Conservation (phyloP, 2,329 filamentous ascomycete genomes). For the Sporothrix dimorphospora region DNA sequence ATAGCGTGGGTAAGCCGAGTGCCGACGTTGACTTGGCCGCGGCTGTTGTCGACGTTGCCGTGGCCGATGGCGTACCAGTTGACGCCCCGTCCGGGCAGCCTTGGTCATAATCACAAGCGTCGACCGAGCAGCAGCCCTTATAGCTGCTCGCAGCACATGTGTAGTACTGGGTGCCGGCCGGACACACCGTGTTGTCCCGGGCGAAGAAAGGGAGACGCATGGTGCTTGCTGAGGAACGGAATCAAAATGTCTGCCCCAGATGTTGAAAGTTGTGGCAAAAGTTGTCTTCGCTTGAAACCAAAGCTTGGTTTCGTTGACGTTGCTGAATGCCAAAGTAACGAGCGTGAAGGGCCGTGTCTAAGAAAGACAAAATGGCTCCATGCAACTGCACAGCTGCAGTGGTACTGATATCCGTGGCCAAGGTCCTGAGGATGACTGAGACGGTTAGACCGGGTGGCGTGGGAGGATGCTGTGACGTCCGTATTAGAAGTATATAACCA, state of each 20-base stretch:
- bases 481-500: not conserved
- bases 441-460: not conserved
- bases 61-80: not conserved
- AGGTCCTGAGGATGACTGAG: not conserved
- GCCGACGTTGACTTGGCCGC: not conserved
- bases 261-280: not conserved
- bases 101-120: slow-evolving; percentile 45
- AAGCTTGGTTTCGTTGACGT: not conserved
- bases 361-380: not conserved
- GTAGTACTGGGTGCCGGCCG: slow-evolving; percentile 43
- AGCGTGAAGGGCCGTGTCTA: not conserved
- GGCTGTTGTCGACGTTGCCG: too few species aligned
- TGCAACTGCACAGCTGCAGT: not conserved
- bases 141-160: slow-evolving; percentile 45
- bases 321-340: not conserved
- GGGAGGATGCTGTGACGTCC: not conserved
- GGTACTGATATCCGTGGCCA: not conserved
- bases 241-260: not conserved
- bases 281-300: not conserved
- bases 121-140: slow-evolving; percentile 50
- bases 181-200: slow-evolving; percentile 36
- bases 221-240: not conserved
- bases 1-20: not conserved
- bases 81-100: slow-evolving; percentile 39
- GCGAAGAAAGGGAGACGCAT: slow-evolving; percentile 26